Conservation (phyloP, 805 yeast genomes). For the Ogataea thermomethanolica region DNA sequence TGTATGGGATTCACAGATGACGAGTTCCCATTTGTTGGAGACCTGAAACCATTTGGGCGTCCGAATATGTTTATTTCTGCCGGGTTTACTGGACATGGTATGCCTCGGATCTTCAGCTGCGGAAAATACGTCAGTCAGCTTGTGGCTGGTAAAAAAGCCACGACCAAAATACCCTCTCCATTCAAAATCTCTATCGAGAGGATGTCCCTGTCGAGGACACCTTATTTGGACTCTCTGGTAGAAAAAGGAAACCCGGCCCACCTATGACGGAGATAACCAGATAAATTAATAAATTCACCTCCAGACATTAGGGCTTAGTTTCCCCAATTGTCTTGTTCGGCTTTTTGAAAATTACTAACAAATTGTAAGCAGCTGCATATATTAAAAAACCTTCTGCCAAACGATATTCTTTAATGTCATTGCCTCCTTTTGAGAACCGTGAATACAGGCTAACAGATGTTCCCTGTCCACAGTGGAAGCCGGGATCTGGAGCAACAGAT, state of each 20-base stretch:
- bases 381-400: neutral
- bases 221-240: neutral
- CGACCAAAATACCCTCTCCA: conserved; percentile 5
- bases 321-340: no score
- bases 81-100: conserved; percentile 51
- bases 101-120: conserved; percentile 43
- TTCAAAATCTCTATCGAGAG: conserved; percentile 1
- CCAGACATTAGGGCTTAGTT: no score
- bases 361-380: neutral
- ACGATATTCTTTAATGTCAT: neutral
- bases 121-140: conserved; percentile 37
- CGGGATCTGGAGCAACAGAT: conserved; percentile 45
- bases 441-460: conserved; percentile 3
- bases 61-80: conserved; percentile 37
- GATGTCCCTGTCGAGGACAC: neutral
- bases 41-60: conserved; percentile 27
- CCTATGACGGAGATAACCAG: neutral
- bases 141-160: conserved; percentile 10
- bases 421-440: conserved; percentile 9
- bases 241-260: neutral
- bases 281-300: neutral
- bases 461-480: conserved; percentile 38
- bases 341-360: no score
- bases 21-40: conserved; percentile 43
- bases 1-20: conserved; percentile 45